Evolutionary conservation across 2,329 filamentous ascomycete genomes (phyloP).

Genomic region (Aspergillus quadricinctus): DNA sequence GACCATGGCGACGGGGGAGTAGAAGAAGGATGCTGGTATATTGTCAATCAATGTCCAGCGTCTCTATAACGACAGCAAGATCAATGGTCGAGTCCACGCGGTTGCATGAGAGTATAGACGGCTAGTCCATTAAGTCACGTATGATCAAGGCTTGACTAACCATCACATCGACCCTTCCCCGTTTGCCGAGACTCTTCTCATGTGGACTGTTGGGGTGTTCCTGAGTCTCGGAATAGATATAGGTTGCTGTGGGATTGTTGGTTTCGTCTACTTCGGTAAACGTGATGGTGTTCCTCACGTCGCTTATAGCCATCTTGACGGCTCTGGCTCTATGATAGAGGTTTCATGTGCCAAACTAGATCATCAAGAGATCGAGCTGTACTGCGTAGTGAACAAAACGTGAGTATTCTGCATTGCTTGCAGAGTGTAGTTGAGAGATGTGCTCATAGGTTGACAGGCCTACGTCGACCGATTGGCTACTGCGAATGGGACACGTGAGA

Average conservation of each 20-base stretch:
- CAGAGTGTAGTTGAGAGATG: not conserved
- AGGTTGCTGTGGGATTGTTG: constrained; percentile 46
- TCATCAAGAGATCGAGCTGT: not conserved
- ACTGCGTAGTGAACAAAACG: not conserved
- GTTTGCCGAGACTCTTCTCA: constrained; percentile 10
- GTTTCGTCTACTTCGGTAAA: constrained; percentile 46
- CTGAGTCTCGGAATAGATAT: constrained; percentile 40
- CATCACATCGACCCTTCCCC: constrained; percentile 43
- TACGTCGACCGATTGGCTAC: not conserved
- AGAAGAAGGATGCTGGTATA: constrained; percentile 13
- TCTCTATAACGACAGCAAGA: not conserved
- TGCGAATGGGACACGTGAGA: not conserved
- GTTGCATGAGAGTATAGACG: not conserved
- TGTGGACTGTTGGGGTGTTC: not conserved
- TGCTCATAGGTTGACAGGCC: not conserved
- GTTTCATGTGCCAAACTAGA: not conserved
- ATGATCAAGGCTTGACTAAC: constrained; percentile 20
- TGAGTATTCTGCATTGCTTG: not conserved
- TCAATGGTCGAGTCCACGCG: not conserved
- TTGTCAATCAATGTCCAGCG: not conserved
- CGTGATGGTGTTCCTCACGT: constrained; percentile 15
- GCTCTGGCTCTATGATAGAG: not conserved
- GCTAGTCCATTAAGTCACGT: not conserved
- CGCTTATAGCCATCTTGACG: constrained; percentile 11
- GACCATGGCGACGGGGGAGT: constrained; percentile 20